phyloP scores from a whole-genome alignment of 2,329 filamentous ascomycete genomes.

The Blumeria hordei region DNA sequence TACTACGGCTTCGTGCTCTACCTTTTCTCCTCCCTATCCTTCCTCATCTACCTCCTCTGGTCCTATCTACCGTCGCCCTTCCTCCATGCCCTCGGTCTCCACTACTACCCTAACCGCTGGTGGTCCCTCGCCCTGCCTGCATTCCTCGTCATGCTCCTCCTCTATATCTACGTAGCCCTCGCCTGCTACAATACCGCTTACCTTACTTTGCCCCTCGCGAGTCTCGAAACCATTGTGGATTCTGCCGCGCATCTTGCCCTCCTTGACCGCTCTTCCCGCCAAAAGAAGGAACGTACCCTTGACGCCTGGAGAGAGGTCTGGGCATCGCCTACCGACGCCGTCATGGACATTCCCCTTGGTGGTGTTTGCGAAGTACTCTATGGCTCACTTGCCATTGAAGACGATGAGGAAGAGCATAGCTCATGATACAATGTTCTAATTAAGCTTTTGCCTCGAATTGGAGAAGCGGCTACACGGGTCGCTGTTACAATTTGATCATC shows the following conservation, averaged over 20 bases:
- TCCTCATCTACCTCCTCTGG: conserved; percentile 45
- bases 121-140: conserved; percentile 85
- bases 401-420: conserved; percentile 2
- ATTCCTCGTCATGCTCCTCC: conserved; percentile 66
- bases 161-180: conserved; percentile 87
- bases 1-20: conserved; percentile 98
- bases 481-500: too few species aligned
- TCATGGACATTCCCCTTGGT: conserved; percentile 87
- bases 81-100: conserved; percentile 75
- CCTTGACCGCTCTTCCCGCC: conserved; percentile 30
- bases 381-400: conserved; percentile 28
- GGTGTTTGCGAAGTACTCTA: conserved; percentile 92
- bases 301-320: conserved; percentile 59
- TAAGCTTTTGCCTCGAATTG: too few species aligned
- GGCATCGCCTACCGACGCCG: conserved; percentile 84
- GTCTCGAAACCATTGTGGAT: conserved; percentile 77
- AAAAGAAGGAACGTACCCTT: conserved; percentile 4
- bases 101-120: conserved; percentile 95
- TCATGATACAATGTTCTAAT: too few species aligned
- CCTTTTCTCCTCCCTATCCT: conserved; percentile 62
- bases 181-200: conserved; percentile 78
- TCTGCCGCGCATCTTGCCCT: conserved; percentile 68
- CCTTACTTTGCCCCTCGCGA: conserved; percentile 55
- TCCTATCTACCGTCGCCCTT: conserved; percentile 80
- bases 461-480: too few species aligned